Percentiles rank a stretch among this genome's conserved stretches.
Conservation (phyloP, 176 grass and related monocot genomes). For the Bothriochloa decipiens region DNA sequence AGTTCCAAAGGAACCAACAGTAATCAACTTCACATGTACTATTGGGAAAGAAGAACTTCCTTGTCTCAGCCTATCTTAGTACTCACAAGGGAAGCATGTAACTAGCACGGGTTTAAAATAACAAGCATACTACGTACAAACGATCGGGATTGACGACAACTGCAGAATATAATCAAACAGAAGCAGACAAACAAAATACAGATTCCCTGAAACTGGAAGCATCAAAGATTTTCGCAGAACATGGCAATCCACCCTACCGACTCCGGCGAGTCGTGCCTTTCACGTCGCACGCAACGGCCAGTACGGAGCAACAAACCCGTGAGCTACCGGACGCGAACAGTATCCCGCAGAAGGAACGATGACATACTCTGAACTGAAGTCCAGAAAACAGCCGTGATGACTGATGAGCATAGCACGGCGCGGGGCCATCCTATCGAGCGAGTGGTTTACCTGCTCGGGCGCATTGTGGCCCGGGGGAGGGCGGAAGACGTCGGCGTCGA, state of each 20-base stretch:
- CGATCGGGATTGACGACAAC: not conserved
- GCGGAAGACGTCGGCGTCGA: conserved; percentile 82
- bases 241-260: not conserved
- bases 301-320: not conserved
- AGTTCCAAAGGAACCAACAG: not conserved
- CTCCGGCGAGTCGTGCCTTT: not conserved
- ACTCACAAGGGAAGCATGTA: not conserved
- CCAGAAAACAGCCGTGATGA: not conserved
- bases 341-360: not conserved
- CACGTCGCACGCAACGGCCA: not conserved
- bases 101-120: not conserved
- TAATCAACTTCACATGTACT: not conserved
- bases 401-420: not conserved
- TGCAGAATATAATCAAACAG: conserved; percentile 1
- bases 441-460: conserved; percentile 75
- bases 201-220: conserved; percentile 13
- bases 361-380: not conserved
- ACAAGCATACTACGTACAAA: not conserved
- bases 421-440: not conserved
- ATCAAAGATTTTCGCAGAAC: not conserved
- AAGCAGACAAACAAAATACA: not conserved
- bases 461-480: conserved; percentile 66
- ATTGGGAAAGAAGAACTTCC: not conserved
- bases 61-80: not conserved
- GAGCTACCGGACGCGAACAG: not conserved